Base-by-base conservation (phyloP, 108 stramenopile species). In the Nitzschia sp. region DNA sequence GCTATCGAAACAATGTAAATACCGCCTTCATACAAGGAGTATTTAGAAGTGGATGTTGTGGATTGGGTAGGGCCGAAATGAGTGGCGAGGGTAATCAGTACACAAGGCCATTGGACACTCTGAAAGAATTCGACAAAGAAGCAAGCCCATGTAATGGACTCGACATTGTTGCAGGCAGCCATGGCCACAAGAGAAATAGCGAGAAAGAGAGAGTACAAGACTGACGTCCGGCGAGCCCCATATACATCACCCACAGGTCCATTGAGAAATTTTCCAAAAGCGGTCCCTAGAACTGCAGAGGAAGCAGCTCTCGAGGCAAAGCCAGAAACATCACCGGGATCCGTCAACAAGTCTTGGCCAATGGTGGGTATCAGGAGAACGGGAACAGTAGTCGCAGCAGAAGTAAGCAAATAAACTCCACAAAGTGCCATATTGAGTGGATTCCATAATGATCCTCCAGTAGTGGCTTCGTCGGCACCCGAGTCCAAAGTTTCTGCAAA, bases 221-320 rank as follows among this genome's bases (percentile, higher is more conserved):
- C 58, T 6, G 79, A 65, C 2, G 87, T 71, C 68, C 88, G 67
- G 46, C 91, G 54, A 15, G 91, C 91, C 10, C 91, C 88, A 24
- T 76, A 60, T 9, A 92, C 59, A 78, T 92, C 91, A 11, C 82
- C 83, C 8, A 86, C 67, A 1, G 79, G 79, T 11, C 88, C 88
- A 73, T 86, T 87, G 40, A 92, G 46, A 61, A 92, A 85, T 59
- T 92, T 92, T 20, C 91, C 91, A 38, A 79, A 77, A 7, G 91
- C 83, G 41, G 85, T 79, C 3, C 80, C 85, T 53, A 86, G 57
- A n/a, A 87, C 85, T 2, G 84, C 86, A 41, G 80, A 72, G 0
- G 84, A 67, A 24, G 86, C 83, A 22, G 83, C 81, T n/a, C 70
- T 65, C 0, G 90, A 79, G 14, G 86, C 77, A 78, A 89, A 92